These are phyloP conservation scores for Trypanosoma congolense DNA, from an alignment of 208 protist genomes.

Conservation along the genomic window DNA sequence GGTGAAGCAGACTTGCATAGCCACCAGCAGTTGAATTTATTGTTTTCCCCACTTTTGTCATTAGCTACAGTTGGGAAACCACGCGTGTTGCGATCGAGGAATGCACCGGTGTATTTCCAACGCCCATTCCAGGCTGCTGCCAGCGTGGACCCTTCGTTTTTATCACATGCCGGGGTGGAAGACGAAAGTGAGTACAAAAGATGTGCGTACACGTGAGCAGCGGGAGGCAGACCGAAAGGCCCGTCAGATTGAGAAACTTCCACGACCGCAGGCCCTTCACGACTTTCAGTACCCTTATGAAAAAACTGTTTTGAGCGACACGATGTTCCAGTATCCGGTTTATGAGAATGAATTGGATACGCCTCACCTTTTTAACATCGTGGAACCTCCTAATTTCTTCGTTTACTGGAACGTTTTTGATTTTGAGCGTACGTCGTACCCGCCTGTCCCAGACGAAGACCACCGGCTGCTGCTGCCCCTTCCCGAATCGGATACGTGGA, in stretches of 20 bases:
- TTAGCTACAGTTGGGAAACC: no score
- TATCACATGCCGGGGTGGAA: constrained; percentile 88
- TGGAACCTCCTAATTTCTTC: constrained; percentile 83
- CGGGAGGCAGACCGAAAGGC: constrained; percentile 80
- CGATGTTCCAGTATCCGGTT: constrained; percentile 88
- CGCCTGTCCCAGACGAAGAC: constrained; percentile 51
- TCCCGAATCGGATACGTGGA: constrained; percentile 31
- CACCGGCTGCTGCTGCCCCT: constrained; percentile 70
- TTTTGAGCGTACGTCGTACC: constrained; percentile 83
- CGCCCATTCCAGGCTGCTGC: neutral
- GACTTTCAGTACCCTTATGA: constrained; percentile 90
- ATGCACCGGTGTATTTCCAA: neutral
- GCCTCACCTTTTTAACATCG: constrained; percentile 82
- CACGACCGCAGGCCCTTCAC: constrained; percentile 73
- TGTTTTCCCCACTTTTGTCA: no score
- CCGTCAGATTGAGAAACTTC: constrained; percentile 88
- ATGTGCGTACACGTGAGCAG: constrained; percentile 79
- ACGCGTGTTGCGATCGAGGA: no score
- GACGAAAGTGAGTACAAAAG: constrained; percentile 77
- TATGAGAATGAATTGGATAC: constrained; percentile 89
- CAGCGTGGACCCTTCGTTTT: constrained; percentile 1
- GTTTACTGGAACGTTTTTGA: constrained; percentile 81
- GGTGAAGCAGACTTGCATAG: no score
- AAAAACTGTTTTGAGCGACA: constrained; percentile 84
- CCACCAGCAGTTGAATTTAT: no score